Conservation (phyloP, 306 rosid genomes). For the Dalbergia cultrata region DNA sequence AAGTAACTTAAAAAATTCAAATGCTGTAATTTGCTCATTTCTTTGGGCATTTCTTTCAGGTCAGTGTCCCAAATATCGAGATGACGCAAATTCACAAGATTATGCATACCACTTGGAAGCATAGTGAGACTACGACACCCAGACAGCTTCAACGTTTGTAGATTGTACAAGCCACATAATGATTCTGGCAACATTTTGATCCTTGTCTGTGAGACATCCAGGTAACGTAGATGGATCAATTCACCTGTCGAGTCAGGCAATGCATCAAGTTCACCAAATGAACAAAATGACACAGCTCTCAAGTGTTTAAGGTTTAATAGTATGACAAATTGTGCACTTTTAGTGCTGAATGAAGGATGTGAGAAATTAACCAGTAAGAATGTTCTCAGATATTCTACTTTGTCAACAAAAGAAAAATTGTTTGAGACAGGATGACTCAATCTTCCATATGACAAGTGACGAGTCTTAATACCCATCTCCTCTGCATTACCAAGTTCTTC, state of each 20-base stretch:
- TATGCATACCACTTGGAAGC: background rate
- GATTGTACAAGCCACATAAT: constrained; percentile 6
- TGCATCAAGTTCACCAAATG: accelerated
- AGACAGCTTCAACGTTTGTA: background rate
- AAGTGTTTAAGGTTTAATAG: background rate
- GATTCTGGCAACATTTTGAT: constrained; percentile 10
- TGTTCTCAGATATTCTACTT: background rate
- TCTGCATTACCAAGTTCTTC: background rate
- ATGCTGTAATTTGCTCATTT: background rate
- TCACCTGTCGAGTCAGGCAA: constrained; percentile 5
- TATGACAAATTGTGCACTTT: background rate
- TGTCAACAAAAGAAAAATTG: background rate
- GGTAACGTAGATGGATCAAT: background rate
- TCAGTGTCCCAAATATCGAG: background rate
- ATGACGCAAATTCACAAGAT: constrained; percentile 25
- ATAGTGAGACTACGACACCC: accelerated
- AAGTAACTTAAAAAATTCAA: background rate
- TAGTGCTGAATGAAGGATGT: background rate
- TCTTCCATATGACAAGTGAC: background rate
- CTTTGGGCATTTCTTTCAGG: constrained; percentile 8
- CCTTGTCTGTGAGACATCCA: background rate
- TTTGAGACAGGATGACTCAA: background rate
- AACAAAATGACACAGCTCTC: background rate
- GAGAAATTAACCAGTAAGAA: background rate
- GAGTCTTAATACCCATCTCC: background rate